Evolutionary conservation across 345 rosid species (phyloP).

Genomic region (Eucalyptus pumila): DNA sequence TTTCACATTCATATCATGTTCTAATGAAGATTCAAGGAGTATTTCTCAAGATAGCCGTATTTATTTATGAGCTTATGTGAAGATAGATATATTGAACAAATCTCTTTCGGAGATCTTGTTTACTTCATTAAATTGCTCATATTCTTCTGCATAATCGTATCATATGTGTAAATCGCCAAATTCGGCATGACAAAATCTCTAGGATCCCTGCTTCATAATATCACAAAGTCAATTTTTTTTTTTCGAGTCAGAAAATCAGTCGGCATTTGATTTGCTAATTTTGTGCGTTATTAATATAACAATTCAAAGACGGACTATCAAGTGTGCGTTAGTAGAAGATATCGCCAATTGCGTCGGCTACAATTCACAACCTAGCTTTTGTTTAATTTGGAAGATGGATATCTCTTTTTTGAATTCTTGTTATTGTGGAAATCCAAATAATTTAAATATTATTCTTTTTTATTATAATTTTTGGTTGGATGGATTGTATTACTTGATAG

Average conservation of each 20-base stretch:
- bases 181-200: too few relatives aligned
- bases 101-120: neutral
- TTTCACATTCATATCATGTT: neutral
- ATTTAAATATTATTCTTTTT: too few relatives aligned
- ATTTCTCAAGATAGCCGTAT: neutral
- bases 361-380: neutral
- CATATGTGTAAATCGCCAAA: too few relatives aligned
- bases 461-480: too few relatives aligned
- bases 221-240: too few relatives aligned
- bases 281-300: too few relatives aligned
- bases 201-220: too few relatives aligned
- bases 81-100: neutral
- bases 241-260: fast-evolving
- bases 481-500: neutral
- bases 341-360: neutral
- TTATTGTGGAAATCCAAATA: neutral
- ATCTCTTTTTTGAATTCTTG: neutral
- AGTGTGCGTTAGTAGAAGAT: neutral
- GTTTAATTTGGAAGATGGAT: neutral
- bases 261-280: too few relatives aligned
- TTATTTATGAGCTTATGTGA: neutral
- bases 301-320: too few relatives aligned
- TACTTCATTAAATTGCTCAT: neutral
- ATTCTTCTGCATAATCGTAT: too few relatives aligned
- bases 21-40: neutral